These are phyloP conservation scores for Chrysanthemum seticuspe DNA, from an alignment of 129 eudicot species.

Conservation along the genomic window DNA sequence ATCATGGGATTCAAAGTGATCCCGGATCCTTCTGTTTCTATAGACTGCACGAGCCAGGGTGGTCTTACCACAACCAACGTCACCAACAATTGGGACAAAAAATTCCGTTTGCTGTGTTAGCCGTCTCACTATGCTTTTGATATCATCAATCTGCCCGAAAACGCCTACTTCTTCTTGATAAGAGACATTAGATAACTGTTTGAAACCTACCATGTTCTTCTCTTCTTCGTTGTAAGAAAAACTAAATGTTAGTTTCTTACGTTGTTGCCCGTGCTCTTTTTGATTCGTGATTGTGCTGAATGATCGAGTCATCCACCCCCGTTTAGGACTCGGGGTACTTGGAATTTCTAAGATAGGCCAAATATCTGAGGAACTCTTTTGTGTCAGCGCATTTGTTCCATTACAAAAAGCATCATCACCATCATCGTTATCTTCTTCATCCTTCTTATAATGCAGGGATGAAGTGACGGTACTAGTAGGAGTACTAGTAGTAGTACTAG, in stretches of 20 bases:
- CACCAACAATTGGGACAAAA: constrained; percentile 38
- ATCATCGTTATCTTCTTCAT: neutral
- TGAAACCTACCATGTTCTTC: constrained; percentile 22
- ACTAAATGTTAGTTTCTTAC: constrained; percentile 25
- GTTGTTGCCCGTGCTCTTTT: constrained; percentile 10
- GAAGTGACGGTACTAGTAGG: neutral
- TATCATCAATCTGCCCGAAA: constrained; percentile 31
- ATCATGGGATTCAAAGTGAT: constrained; percentile 32
- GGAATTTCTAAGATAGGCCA: constrained; percentile 20
- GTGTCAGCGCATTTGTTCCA: neutral
- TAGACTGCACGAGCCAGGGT: constrained; percentile 55
- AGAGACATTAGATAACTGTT: constrained; percentile 29
- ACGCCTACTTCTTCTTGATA: constrained; percentile 40
- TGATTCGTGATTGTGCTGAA: constrained; percentile 19
- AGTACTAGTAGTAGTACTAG: too few species aligned
- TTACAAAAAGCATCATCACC: constrained; percentile 6
- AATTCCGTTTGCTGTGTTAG: constrained; percentile 12
- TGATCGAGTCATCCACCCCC: constrained; percentile 19
- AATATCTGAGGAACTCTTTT: constrained; percentile 27
- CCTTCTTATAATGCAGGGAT: neutral
- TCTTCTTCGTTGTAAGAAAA: constrained; percentile 27
- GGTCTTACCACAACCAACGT: constrained; percentile 55
- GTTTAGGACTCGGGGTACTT: constrained; percentile 25
- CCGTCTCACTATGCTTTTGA: constrained; percentile 22
- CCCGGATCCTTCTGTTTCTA: constrained; percentile 33